Conservation (phyloP, 2,329 filamentous ascomycete species). For the Colletotrichum endophyticum region DNA sequence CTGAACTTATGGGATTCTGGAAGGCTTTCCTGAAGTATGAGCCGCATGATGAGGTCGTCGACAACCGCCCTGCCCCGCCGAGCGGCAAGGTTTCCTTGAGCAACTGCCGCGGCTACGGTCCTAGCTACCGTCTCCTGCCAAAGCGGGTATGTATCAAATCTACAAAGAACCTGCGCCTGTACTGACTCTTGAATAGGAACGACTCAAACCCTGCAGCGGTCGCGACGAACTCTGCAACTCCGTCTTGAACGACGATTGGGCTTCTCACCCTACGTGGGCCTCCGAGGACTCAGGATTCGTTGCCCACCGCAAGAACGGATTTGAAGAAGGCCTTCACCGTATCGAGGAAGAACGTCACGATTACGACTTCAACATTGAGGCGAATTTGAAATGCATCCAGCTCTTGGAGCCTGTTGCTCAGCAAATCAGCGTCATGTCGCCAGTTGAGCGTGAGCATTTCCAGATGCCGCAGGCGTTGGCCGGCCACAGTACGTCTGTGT, state of each 20-base stretch:
- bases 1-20: constrained; percentile 89
- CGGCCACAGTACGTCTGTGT: constrained; percentile 94
- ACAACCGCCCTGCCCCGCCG: constrained; percentile 78
- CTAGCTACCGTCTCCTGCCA: constrained; percentile 91
- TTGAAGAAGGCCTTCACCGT: constrained; percentile 90
- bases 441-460: constrained; percentile 75
- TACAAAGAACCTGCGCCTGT: background rate
- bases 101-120: constrained; percentile 93
- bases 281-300: constrained; percentile 98
- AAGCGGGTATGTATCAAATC: constrained; percentile 63
- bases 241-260: constrained; percentile 97
- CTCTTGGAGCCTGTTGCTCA: constrained; percentile 93
- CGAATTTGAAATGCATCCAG: constrained; percentile 92
- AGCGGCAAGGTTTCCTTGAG: constrained; percentile 87
- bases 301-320: constrained; percentile 94
- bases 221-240: constrained; percentile 93
- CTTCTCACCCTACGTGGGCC: constrained; percentile 97
- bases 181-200: constrained; percentile 57
- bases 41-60: constrained; percentile 76
- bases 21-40: constrained; percentile 83
- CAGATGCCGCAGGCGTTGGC: constrained; percentile 83
- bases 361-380: constrained; percentile 98
- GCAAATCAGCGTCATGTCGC: constrained; percentile 81
- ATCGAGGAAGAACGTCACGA: constrained; percentile 99
- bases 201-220: constrained; percentile 89